phyloP scores from a whole-genome alignment of 179 eudicot species.

The Silene noctiflora region DNA sequence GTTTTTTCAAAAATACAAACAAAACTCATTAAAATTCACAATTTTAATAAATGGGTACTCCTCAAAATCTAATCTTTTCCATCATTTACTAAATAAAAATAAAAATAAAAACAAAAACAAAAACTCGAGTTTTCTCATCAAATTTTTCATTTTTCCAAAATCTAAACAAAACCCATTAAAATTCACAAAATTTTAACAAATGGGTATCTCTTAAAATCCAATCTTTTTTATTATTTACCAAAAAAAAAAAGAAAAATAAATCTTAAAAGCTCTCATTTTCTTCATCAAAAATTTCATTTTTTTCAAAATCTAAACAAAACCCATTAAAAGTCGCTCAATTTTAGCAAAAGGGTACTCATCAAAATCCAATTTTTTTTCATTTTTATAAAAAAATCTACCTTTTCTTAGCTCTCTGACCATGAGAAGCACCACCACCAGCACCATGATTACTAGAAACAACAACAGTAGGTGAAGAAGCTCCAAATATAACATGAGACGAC shows the following conservation, averaged over 20 bases:
- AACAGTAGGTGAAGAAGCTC: conserved; percentile 6
- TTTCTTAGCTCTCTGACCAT: conserved; percentile 35
- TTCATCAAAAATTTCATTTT: neutral
- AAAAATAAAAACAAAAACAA: no score
- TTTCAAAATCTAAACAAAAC: neutral
- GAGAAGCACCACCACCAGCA: conserved; percentile 9
- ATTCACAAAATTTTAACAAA: conserved; percentile 7
- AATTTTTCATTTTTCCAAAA: conserved; percentile 1
- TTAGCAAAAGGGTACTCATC: neutral
- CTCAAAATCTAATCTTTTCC: neutral
- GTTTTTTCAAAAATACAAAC: conserved; percentile 10
- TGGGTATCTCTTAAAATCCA: conserved; percentile 19
- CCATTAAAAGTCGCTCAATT: no score
- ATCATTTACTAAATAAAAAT: neutral
- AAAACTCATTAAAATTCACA: conserved; percentile 25
- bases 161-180: conserved; percentile 26
- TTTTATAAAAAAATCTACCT: conserved; percentile 14
- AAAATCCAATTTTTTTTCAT: neutral
- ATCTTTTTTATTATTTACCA: neutral
- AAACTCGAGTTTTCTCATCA: neutral
- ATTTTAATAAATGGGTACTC: conserved; percentile 19
- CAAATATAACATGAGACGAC: conserved; percentile 28
- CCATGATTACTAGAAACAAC: neutral
- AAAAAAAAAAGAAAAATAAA: no score
- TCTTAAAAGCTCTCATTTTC: neutral